Evolutionary conservation across 805 yeast species (phyloP).

Genomic region (Cyberlindnera japonica): DNA sequence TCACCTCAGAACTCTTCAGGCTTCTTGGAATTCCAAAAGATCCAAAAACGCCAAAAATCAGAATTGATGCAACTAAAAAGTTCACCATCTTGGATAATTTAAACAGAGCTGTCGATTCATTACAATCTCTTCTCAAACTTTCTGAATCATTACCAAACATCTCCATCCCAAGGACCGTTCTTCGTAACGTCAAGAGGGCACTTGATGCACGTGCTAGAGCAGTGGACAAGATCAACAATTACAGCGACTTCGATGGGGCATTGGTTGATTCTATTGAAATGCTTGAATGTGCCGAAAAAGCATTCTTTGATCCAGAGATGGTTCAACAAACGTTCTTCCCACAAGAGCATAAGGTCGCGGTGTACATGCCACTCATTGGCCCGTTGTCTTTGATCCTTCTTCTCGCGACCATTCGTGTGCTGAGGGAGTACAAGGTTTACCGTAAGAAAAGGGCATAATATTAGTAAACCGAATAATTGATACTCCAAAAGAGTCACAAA

Average conservation of each 20-base stretch:
- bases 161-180: constrained; percentile 76
- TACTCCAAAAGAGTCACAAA: not conserved
- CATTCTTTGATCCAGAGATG: constrained; percentile 93
- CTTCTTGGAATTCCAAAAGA: constrained; percentile 63
- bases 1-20: constrained; percentile 70
- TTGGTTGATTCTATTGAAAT: constrained; percentile 49
- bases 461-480: not conserved
- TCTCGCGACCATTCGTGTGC: constrained; percentile 46
- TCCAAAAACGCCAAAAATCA: constrained; percentile 56
- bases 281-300: constrained; percentile 43
- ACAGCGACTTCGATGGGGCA: constrained; percentile 44
- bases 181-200: constrained; percentile 50
- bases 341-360: constrained; percentile 92
- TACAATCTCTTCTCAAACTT: constrained; percentile 67
- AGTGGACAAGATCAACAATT: constrained; percentile 25
- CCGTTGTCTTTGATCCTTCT: constrained; percentile 69
- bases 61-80: constrained; percentile 66
- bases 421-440: constrained; percentile 34
- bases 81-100: constrained; percentile 55
- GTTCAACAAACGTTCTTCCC: constrained; percentile 94
- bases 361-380: constrained; percentile 85
- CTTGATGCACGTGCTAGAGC: constrained; percentile 35
- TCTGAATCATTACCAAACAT: constrained; percentile 69
- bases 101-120: constrained; percentile 59
- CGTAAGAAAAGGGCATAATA: constrained; percentile 16